phyloP scores from a whole-genome alignment of 2,329 filamentous ascomycete species.

The Cytospora piceicola region DNA sequence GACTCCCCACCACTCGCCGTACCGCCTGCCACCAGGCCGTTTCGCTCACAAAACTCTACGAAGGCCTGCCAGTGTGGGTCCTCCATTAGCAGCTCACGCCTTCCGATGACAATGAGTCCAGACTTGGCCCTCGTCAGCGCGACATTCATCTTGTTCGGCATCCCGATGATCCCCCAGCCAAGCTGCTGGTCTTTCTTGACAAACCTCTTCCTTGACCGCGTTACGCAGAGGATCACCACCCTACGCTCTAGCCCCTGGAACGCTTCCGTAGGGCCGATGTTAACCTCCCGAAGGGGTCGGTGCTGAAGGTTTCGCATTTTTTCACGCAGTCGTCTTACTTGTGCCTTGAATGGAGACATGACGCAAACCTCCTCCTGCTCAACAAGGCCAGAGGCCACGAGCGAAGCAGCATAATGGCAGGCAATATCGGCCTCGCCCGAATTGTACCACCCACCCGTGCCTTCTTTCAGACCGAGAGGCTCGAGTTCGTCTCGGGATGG shows the following conservation, averaged over 20 bases:
- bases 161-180: conserved; percentile 33
- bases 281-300: conserved; percentile 31
- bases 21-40: conserved; percentile 19
- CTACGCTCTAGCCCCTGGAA: conserved; percentile 35
- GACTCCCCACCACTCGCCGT: too few species aligned
- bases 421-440: conserved; percentile 31
- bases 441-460: conserved; percentile 34
- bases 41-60: conserved; percentile 30
- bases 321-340: conserved; percentile 31
- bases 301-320: conserved; percentile 16
- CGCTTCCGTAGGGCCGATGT: conserved; percentile 35
- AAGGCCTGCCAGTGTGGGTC: conserved; percentile 31
- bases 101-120: conserved; percentile 34
- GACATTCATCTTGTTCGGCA: conserved; percentile 34
- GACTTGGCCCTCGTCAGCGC: conserved; percentile 35
- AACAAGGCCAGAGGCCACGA: conserved; percentile 23
- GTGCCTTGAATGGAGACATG: conserved; percentile 35
- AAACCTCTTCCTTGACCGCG: conserved; percentile 32
- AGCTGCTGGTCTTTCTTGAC: conserved; percentile 31
- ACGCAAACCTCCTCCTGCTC: conserved; percentile 33
- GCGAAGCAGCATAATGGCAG: conserved; percentile 27
- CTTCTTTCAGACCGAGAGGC: conserved; percentile 20
- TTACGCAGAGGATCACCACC: conserved; percentile 35
- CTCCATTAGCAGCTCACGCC: conserved; percentile 29
- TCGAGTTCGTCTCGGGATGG: conserved; percentile 33